phyloP scores from a whole-genome alignment of 1,284 basidiomycete species.

The Spongispora temasekensis region DNA sequence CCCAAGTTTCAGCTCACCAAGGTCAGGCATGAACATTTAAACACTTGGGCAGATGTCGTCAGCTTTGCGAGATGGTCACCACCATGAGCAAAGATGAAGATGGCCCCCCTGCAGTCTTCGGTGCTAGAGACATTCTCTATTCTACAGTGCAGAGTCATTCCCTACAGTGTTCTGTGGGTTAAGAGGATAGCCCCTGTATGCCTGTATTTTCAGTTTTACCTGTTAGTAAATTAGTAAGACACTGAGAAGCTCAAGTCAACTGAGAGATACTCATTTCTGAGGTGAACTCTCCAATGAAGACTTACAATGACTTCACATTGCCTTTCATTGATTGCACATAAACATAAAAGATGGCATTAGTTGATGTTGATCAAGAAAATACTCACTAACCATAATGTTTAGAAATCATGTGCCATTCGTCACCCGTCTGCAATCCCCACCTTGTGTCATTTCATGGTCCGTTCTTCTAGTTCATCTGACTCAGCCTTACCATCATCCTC shows the following conservation, averaged over 20 bases:
- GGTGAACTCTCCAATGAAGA: background rate
- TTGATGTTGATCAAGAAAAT: background rate
- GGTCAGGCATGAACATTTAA: too few relatives aligned
- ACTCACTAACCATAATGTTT: background rate
- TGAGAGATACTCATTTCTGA: background rate
- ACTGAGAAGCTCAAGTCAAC: background rate
- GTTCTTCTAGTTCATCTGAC: slow-evolving; percentile 11
- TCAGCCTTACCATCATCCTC: background rate
- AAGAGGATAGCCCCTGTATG: too few relatives aligned
- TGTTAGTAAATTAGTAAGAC: too few relatives aligned
- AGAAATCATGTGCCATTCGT: background rate
- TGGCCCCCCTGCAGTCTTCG: too few relatives aligned
- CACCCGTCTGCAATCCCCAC: slow-evolving; percentile 6
- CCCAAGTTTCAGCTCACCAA: too few relatives aligned
- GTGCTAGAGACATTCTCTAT: too few relatives aligned
- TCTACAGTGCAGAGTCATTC: too few relatives aligned
- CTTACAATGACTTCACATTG: background rate
- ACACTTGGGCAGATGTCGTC: too few relatives aligned
- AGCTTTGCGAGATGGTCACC: too few relatives aligned
- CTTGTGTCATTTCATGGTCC: slow-evolving; percentile 15
- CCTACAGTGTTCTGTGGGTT: too few relatives aligned
- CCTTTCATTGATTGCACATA: background rate
- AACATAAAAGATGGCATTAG: background rate
- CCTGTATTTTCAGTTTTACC: too few relatives aligned
- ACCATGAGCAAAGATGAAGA: too few relatives aligned